Percentiles rank a stretch among this genome's conserved stretches.
Evolutionary conservation across 1,139 yeast genomes (phyloP).

Genomic region (Meyerozyma elateridarum): DNA sequence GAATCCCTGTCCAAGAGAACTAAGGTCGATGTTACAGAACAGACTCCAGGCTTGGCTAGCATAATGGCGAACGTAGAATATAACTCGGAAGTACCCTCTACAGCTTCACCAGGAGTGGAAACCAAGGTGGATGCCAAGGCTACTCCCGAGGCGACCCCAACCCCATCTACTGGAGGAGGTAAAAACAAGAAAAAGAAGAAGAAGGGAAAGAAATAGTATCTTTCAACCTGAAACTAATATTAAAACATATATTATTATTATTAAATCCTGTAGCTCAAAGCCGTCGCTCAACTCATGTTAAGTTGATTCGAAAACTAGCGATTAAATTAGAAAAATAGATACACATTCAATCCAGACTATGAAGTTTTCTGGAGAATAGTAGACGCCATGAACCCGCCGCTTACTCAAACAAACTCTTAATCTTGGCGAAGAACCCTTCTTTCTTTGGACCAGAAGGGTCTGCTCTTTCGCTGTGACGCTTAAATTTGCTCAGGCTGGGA

Average conservation of each 20-base stretch:
- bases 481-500: constrained; percentile 6
- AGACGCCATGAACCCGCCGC: no score
- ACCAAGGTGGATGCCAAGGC: no score
- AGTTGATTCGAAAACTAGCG: no score
- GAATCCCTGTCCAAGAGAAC: constrained; percentile 6
- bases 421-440: constrained; percentile 29
- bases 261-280: no score
- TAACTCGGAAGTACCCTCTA: constrained; percentile 2
- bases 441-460: constrained; percentile 14
- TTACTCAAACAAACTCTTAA: constrained; percentile 32
- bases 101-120: constrained; percentile 2
- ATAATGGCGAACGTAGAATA: constrained; percentile 30
- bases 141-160: constrained; percentile 1
- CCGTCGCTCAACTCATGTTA: no score
- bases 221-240: constrained; percentile 4
- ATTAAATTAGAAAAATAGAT: neutral
- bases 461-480: constrained; percentile 6
- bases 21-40: constrained; percentile 13
- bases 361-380: no score
- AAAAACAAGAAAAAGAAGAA: constrained; percentile 22
- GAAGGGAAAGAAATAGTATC: constrained; percentile 20
- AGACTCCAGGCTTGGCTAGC: constrained; percentile 35
- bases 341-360: neutral
- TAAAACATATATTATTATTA: constrained; percentile 5
- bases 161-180: constrained; percentile 5